Evolutionary conservation across 139 green algal genomes (phyloP).

Genomic region (Prasinococcaceae sp.): DNA sequence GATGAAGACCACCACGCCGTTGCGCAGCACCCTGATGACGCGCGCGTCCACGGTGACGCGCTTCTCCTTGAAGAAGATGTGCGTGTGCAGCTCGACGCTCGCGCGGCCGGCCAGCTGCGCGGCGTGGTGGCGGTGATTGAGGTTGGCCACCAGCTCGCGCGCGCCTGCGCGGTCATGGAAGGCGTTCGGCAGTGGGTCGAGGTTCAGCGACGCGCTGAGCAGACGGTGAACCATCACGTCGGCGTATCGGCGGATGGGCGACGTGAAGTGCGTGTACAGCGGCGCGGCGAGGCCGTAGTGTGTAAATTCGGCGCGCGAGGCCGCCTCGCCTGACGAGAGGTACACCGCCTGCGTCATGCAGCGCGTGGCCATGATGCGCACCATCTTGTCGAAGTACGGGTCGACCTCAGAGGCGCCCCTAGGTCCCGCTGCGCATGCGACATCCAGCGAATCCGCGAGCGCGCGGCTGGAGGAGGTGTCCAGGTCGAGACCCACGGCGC

Average conservation of each 20-base stretch:
- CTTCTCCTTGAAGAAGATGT: constrained; percentile 82
- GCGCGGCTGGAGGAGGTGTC: constrained; percentile 20
- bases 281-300: constrained; percentile 38
- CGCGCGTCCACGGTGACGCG: constrained; percentile 40
- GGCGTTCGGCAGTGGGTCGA: constrained; percentile 53
- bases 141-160: constrained; percentile 48
- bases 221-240: constrained; percentile 32
- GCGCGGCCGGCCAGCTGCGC: constrained; percentile 76
- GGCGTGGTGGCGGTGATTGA: constrained; percentile 80
- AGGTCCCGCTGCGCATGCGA: no score
- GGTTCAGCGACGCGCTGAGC: constrained; percentile 40
- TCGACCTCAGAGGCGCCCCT: no score
- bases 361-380: constrained; percentile 90
- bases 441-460: constrained; percentile 40
- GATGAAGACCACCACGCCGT: constrained; percentile 88
- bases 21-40: constrained; percentile 52
- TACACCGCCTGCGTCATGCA: constrained; percentile 83
- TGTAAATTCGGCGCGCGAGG: constrained; percentile 10
- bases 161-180: constrained; percentile 39
- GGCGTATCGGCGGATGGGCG: constrained; percentile 38
- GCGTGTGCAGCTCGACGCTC: constrained; percentile 85
- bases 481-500: constrained; percentile 22
- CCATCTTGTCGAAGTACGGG: constrained; percentile 93
- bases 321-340: constrained; percentile 19
- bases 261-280: constrained; percentile 44